These are phyloP conservation scores for Kluyveromyces siamensis DNA, from an alignment of 805 yeast genomes.

Conservation along the genomic window DNA sequence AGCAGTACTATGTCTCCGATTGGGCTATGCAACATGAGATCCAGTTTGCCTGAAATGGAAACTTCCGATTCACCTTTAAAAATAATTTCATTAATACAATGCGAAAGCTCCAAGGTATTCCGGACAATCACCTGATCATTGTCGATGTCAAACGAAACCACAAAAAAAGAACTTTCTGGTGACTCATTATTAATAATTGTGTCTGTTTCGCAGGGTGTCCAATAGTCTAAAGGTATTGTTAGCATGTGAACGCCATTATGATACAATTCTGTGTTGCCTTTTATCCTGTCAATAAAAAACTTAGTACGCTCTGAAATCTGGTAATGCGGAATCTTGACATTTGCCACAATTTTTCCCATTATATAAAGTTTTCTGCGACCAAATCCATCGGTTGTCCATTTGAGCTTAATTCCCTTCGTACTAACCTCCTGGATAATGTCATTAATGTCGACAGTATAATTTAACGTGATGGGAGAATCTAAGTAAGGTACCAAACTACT, in stretches of 20 bases:
- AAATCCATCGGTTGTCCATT: slow-evolving; percentile 21
- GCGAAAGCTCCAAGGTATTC: slow-evolving; percentile 33
- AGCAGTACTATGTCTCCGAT: slow-evolving; percentile 22
- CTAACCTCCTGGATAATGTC: slow-evolving; percentile 30
- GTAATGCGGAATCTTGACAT: slow-evolving; percentile 26
- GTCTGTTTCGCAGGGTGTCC: slow-evolving; percentile 37
- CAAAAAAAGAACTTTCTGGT: slow-evolving; percentile 20
- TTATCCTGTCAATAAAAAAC: slow-evolving; percentile 29
- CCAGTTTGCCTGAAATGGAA: slow-evolving; percentile 15
- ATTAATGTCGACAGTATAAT: slow-evolving; percentile 16
- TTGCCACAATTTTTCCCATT: slow-evolving; percentile 31
- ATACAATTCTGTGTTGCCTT: slow-evolving; percentile 35
- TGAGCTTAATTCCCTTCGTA: slow-evolving; percentile 30
- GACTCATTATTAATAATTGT: slow-evolving; percentile 17
- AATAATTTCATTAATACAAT: slow-evolving; percentile 36
- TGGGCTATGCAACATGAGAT: slow-evolving; percentile 16
- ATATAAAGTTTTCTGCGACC: slow-evolving; percentile 29
- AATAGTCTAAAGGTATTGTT: slow-evolving; percentile 34
- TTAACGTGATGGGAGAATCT: slow-evolving; percentile 14
- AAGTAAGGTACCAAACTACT: slow-evolving; percentile 11
- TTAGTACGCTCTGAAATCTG: slow-evolving; percentile 14
- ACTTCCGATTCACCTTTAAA: slow-evolving; percentile 31
- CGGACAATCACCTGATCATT: slow-evolving; percentile 36
- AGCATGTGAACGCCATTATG: slow-evolving; percentile 36
- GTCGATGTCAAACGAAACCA: slow-evolving; percentile 33